Percentiles rank a stretch among this genome's conserved stretches.
phyloP scores from a whole-genome alignment of 208 protist species.

The Borovskyia barvae region DNA sequence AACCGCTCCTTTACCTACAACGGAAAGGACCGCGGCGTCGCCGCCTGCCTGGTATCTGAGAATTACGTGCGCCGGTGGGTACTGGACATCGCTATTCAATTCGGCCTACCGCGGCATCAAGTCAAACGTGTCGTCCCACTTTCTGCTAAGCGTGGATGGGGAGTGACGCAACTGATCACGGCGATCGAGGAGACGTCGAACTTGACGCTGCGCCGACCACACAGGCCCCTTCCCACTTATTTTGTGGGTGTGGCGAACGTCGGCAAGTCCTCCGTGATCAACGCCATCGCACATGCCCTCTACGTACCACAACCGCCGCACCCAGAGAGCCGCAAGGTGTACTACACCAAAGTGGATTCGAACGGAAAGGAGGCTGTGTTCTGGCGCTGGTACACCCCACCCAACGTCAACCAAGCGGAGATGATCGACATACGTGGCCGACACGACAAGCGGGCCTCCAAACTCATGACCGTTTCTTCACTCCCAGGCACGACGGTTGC shows the following conservation, averaged over 20 bases:
- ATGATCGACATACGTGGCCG: constrained; percentile 86
- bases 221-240: constrained; percentile 81
- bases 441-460: constrained; percentile 85
- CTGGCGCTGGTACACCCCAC: constrained; percentile 90
- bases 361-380: constrained; percentile 70
- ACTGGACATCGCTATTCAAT: constrained; percentile 74
- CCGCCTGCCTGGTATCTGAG: constrained; percentile 63
- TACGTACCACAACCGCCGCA: constrained; percentile 86
- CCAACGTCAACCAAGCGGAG: constrained; percentile 86
- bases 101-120: constrained; percentile 76
- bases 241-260: constrained; percentile 89
- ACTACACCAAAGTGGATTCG: constrained; percentile 70
- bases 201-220: constrained; percentile 69
- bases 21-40: constrained; percentile 69
- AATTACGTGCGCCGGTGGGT: constrained; percentile 82
- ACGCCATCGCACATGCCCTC: constrained; percentile 85
- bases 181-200: constrained; percentile 79
- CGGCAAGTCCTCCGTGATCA: constrained; percentile 92
- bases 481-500: constrained; percentile 88
- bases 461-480: constrained; percentile 88
- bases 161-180: constrained; percentile 68
- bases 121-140: constrained; percentile 75
- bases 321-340: constrained; percentile 85
- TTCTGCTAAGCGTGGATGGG: constrained; percentile 90
- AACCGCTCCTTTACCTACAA: constrained; percentile 84